Evolutionary conservation across 345 rosid genomes (phyloP).

Genomic region (Aegle marmelos): DNA sequence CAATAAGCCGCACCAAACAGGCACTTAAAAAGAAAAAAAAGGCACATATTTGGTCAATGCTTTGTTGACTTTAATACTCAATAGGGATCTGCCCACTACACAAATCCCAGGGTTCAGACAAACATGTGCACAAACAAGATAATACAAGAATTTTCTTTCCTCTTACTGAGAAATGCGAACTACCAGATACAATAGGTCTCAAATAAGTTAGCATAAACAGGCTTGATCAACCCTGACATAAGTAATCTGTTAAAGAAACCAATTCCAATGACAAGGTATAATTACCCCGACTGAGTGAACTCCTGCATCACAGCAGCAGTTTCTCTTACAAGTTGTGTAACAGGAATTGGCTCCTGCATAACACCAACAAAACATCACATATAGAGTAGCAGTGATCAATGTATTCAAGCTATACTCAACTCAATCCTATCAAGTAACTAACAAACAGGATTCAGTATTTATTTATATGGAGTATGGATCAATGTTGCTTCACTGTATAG

Average conservation of each 20-base stretch:
- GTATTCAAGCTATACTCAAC: not conserved
- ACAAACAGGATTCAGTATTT: not conserved
- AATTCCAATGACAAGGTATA: not conserved
- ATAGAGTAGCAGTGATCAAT: not conserved
- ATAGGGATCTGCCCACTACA: not conserved
- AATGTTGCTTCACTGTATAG: not conserved
- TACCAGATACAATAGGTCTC: not conserved
- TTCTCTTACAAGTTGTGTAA: slow-evolving; percentile 95
- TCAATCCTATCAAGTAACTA: not conserved
- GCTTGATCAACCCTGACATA: not conserved
- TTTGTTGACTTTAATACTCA: not conserved
- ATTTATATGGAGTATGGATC: not conserved
- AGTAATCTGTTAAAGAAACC: not conserved
- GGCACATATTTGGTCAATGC: not conserved
- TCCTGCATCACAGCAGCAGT: slow-evolving; percentile 99
- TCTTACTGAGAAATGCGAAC: not conserved
- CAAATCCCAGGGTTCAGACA: not conserved
- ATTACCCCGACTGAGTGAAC: slow-evolving; percentile 95
- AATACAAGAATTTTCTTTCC: not conserved
- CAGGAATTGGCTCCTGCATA: slow-evolving; percentile 93
- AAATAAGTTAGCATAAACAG: not conserved
- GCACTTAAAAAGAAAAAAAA: not conserved
- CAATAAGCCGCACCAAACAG: too few species aligned
- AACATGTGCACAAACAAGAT: not conserved
- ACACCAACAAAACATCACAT: not conserved